Evolutionary conservation across 805 yeast species (phyloP).

Genomic region (Candida vaughaniae): DNA sequence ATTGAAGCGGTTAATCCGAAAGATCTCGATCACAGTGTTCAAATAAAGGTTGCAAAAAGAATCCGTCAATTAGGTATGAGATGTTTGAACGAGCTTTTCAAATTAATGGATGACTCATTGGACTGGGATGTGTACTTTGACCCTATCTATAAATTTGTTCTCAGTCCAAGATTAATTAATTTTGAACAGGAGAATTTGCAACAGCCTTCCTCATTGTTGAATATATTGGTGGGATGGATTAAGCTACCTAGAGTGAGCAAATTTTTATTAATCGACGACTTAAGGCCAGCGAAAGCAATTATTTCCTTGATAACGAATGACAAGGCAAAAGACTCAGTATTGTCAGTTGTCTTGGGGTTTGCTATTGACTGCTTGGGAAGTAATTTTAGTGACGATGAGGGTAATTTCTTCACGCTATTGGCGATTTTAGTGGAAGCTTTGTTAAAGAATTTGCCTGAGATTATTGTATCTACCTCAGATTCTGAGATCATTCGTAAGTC

Average conservation of each 20-base stretch:
- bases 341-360: constrained; percentile 55
- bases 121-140: constrained; percentile 56
- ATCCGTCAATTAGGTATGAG: constrained; percentile 69
- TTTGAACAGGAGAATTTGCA: constrained; percentile 80
- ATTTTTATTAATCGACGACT: constrained; percentile 57
- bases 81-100: constrained; percentile 57
- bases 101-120: constrained; percentile 46
- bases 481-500: constrained; percentile 52
- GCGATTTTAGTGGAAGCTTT: constrained; percentile 60
- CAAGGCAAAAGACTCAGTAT: constrained; percentile 67
- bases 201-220: constrained; percentile 76
- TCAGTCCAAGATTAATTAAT: constrained; percentile 61
- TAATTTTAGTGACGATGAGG: constrained; percentile 37
- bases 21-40: constrained; percentile 7
- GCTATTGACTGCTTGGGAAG: constrained; percentile 43
- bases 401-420: constrained; percentile 45
- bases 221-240: constrained; percentile 58
- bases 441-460: constrained; percentile 48
- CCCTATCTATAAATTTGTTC: constrained; percentile 50
- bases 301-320: constrained; percentile 51
- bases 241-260: constrained; percentile 41
- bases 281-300: constrained; percentile 53
- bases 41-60: constrained; percentile 49
- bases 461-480: constrained; percentile 42
- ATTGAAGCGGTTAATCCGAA: constrained; percentile 14